Evolutionary conservation across 805 yeast species (phyloP).

Genomic region (Metahyphopichia silvanorum): DNA sequence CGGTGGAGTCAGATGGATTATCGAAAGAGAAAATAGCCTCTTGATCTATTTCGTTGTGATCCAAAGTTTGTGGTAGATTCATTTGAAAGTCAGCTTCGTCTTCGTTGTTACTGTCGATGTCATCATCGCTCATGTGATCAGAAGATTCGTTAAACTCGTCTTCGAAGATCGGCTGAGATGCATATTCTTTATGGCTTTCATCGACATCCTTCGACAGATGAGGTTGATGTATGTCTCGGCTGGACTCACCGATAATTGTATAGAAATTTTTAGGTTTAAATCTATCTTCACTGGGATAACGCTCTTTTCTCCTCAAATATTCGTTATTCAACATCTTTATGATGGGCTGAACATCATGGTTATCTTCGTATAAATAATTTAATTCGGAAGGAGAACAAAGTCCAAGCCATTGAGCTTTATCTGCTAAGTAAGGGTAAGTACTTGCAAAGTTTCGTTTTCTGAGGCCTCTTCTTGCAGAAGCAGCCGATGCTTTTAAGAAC

Average conservation of each 20-base stretch:
- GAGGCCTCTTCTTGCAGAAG: slow-evolving; percentile 25
- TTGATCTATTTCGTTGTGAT: background rate
- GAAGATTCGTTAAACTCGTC: background rate
- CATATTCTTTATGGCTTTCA: background rate
- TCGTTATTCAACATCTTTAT: slow-evolving; percentile 32
- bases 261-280: slow-evolving; percentile 37
- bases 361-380: slow-evolving; percentile 36
- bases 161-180: background rate
- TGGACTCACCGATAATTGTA: slow-evolving; percentile 27
- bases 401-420: slow-evolving; percentile 43
- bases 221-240: background rate
- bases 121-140: background rate
- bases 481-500: background rate
- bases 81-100: background rate
- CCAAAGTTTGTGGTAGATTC: background rate
- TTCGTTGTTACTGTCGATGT: background rate
- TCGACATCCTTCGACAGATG: background rate
- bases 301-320: slow-evolving; percentile 26
- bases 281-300: slow-evolving; percentile 37
- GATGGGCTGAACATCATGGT: slow-evolving; percentile 29
- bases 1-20: background rate
- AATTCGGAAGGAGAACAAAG: slow-evolving; percentile 31
- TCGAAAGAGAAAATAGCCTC: background rate
- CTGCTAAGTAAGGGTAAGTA: slow-evolving; percentile 43
- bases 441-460: slow-evolving; percentile 42